Evolutionary conservation across 495 filamentous ascomycete genomes (phyloP), one percentile per base, ranked within the genome.

Genomic region (Lasiosphaeria ovina): DNA sequence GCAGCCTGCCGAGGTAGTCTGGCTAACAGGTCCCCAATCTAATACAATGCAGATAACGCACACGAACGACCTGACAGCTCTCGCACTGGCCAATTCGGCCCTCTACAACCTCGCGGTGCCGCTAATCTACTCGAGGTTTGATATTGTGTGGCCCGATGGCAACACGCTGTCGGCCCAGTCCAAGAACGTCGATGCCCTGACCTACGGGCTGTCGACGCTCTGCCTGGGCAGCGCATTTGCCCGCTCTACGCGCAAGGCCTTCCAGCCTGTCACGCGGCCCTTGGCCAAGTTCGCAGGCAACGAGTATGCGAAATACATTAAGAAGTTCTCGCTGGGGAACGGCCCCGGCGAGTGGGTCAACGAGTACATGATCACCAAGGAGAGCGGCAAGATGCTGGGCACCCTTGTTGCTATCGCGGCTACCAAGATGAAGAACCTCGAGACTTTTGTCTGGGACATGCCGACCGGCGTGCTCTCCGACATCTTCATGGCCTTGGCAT

Each of bases 371-470:
- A 88, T 97, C 65, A 88, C 84, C 9, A 96, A 93, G 71, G 93
- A 96, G 68, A 85, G 89, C 57, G 93, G 93, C 0, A 97, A 95
- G 73, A 92, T 97, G 90, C 82, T 98, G 7, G 92, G 92, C 16
- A 96, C 91, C 11, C 74, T 97, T 47, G 91, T 95, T n/a, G 91
- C 93, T 12, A 74, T 93, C 63, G 90, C 92, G 4, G 80, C 97
- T 32, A 84, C 87, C 35, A 85, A 90, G 57, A 97, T 97, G 93
- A 78, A 87, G 31, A 92, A 92, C 62, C 82, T 98, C 17, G 92
- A 98, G 72, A 87, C 86, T 0, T 98, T 98, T 66, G 78, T 92
- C 10, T 98, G 93, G 93, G 93, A 98, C 69, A 96, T 96, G 93
- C 91, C 92, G 0, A 96, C 92, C 0, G 93, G 93, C 0, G 88